Conservation (phyloP, 2,329 filamentous ascomycete species). For the Fusarium sp. region DNA sequence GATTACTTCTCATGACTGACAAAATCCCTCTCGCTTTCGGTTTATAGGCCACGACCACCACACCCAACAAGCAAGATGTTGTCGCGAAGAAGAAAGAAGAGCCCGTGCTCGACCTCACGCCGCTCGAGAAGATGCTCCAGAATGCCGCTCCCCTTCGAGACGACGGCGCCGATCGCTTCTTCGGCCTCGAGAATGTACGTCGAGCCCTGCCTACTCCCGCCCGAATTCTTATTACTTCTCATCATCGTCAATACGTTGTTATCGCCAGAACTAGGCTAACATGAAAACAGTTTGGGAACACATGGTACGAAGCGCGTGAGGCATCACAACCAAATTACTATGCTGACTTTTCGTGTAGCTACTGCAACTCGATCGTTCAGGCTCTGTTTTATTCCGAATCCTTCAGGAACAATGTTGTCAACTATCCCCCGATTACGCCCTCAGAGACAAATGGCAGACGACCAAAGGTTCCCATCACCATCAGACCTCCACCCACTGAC, state of each 20-base stretch:
- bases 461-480: constrained; percentile 69
- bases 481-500: constrained; percentile 66
- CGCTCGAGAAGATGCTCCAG: constrained; percentile 79
- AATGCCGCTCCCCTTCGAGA: constrained; percentile 82
- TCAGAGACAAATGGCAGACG: constrained; percentile 73
- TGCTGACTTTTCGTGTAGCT: constrained; percentile 66
- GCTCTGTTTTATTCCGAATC: constrained; percentile 95
- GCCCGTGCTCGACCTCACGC: constrained; percentile 68
- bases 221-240: background rate
- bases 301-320: constrained; percentile 74
- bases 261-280: constrained; percentile 50
- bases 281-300: constrained; percentile 85
- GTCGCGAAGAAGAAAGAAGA: constrained; percentile 68
- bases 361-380: constrained; percentile 98
- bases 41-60: constrained; percentile 57
- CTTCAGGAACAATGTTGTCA: constrained; percentile 94
- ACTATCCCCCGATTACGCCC: constrained; percentile 81
- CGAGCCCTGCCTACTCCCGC: constrained; percentile 13
- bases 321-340: background rate
- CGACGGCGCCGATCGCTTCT: constrained; percentile 98
- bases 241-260: constrained; percentile 1
- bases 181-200: constrained; percentile 96
- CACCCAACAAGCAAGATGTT: constrained; percentile 58
- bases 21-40: constrained; percentile 43
- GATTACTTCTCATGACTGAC: constrained; percentile 46